A percentile compares a stretch with the other conserved stretches of the same genome.
Evolutionary conservation across 257 asterid species (phyloP).

Genomic region (Datura wrightii): DNA sequence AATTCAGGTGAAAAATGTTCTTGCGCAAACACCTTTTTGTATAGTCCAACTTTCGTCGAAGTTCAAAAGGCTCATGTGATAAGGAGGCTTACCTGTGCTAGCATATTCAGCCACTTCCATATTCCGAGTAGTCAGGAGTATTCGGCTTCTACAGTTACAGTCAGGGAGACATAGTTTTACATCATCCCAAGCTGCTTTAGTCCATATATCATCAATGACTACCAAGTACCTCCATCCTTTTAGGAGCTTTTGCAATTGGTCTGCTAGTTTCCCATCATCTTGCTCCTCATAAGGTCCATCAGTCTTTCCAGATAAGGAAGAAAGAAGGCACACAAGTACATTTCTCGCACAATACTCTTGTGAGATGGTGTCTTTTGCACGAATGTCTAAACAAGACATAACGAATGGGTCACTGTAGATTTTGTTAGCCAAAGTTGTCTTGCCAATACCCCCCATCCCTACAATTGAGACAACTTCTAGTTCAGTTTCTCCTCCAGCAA

Average conservation of each 20-base stretch:
- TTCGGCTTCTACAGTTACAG: not conserved
- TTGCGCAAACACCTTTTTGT: not conserved
- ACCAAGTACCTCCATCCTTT: not conserved
- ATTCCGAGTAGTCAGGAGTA: not conserved
- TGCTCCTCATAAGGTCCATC: not conserved
- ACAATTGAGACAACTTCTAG: conserved; percentile 1
- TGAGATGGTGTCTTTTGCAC: not conserved
- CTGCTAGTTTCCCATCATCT: not conserved
- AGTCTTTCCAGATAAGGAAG: not conserved
- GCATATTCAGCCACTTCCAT: not conserved
- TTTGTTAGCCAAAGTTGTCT: not conserved
- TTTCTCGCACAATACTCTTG: not conserved
- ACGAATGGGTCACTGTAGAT: not conserved
- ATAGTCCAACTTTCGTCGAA: not conserved
- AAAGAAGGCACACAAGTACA: not conserved
- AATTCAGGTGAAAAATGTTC: not conserved
- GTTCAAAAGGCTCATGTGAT: not conserved
- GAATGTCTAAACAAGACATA: not conserved
- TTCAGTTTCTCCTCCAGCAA: not conserved
- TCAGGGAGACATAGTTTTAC: not conserved
- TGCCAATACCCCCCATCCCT: not conserved
- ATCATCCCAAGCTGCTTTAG: not conserved
- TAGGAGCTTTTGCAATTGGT: not conserved
- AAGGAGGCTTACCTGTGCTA: not conserved
- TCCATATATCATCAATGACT: conserved; percentile 26